Conservation (phyloP, 2,329 filamentous ascomycete genomes). For the Furcasterigmium sp. region DNA sequence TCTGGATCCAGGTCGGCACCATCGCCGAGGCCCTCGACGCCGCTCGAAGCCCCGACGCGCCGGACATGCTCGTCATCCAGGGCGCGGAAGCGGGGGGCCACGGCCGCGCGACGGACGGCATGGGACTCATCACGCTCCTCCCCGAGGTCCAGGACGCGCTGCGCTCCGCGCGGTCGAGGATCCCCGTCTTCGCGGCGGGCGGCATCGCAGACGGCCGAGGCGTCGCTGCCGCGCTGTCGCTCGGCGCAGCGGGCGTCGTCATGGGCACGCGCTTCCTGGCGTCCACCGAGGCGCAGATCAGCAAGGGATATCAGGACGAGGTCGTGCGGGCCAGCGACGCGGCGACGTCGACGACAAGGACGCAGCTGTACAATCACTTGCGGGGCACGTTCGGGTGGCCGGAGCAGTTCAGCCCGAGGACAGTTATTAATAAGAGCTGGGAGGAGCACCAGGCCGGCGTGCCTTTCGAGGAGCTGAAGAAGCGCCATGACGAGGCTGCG, state of each 20-base stretch:
- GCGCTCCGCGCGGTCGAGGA: conserved; percentile 16
- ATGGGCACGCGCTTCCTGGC: conserved; percentile 63
- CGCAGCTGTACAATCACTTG: conserved; percentile 37
- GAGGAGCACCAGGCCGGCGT: conserved; percentile 26
- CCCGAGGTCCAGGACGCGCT: conserved; percentile 43
- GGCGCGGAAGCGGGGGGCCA: conserved; percentile 51
- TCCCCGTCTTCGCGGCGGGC: conserved; percentile 45
- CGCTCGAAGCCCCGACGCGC: conserved; percentile 22
- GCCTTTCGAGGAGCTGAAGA: conserved; percentile 38
- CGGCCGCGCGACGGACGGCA: conserved; percentile 36
- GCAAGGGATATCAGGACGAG: conserved; percentile 34
- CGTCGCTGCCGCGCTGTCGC: conserved; percentile 39
- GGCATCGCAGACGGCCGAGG: conserved; percentile 48
- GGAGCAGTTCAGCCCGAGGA: conserved; percentile 30
- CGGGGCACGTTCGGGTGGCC: conserved; percentile 38
- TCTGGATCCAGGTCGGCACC: conserved; percentile 49
- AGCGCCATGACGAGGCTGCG: conserved; percentile 31
- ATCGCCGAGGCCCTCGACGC: conserved; percentile 40
- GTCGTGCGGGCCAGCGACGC: conserved; percentile 34
- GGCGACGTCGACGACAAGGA: conserved; percentile 31
- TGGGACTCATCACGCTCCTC: conserved; percentile 39
- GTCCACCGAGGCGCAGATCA: conserved; percentile 30
- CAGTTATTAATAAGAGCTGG: conserved; percentile 31
- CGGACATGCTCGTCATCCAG: conserved; percentile 48
- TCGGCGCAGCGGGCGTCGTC: conserved; percentile 48